Conservation (phyloP, 106 monocot genomes). For the Dendrobium huoshanense region DNA sequence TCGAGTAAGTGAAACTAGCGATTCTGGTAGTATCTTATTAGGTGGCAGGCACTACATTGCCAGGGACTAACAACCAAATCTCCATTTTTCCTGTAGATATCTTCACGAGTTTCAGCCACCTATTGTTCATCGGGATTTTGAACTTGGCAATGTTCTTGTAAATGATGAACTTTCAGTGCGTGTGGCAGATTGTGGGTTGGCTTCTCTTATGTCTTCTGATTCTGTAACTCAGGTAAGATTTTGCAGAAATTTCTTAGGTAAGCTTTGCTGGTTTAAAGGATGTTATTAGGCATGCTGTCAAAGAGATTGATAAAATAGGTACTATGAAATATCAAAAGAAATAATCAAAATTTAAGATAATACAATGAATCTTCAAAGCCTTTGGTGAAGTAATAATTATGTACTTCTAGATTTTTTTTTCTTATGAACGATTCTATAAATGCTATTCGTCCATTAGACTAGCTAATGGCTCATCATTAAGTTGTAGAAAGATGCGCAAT, state of each 20-base stretch:
- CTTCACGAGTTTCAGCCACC: slow-evolving; percentile 78
- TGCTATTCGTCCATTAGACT: background rate
- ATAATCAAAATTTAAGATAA: background rate
- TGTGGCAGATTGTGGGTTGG: slow-evolving; percentile 82
- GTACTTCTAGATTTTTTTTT: background rate
- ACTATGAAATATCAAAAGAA: background rate
- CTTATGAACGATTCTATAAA: background rate
- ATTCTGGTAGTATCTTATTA: background rate
- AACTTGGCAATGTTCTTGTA: slow-evolving; percentile 60
- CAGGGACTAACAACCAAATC: background rate
- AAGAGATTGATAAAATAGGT: background rate
- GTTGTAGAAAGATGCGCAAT: background rate
- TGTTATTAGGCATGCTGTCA: background rate
- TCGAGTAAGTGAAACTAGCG: slow-evolving; percentile 57
- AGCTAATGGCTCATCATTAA: background rate
- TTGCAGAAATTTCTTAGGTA: background rate
- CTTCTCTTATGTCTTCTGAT: slow-evolving; percentile 46
- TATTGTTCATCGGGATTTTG: slow-evolving; percentile 81
- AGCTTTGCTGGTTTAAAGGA: background rate
- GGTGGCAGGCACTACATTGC: background rate
- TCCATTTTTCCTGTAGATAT: slow-evolving; percentile 46
- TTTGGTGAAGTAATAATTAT: background rate
- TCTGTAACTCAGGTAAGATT: slow-evolving; percentile 75
- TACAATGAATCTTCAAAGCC: background rate
- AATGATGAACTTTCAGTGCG: slow-evolving; percentile 58